Percentiles rank a stretch among this genome's conserved stretches.
Evolutionary conservation across 2,329 filamentous ascomycete genomes (phyloP).

Genomic region (Lachnellula arida): DNA sequence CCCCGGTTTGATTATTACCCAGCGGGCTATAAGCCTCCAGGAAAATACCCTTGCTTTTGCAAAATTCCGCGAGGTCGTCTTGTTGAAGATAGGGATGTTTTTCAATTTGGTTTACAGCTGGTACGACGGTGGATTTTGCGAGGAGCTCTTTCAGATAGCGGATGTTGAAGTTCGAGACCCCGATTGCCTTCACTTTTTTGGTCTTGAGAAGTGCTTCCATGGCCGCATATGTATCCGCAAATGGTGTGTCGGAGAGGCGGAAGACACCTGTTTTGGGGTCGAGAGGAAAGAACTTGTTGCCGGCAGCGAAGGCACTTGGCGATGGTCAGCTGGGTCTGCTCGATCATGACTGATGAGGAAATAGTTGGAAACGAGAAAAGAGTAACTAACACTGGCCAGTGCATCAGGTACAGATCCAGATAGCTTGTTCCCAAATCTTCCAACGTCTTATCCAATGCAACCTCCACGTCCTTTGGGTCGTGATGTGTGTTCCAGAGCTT

Average conservation of each 20-base stretch:
- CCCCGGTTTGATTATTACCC: slow-evolving; percentile 33
- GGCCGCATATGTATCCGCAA: slow-evolving; percentile 29
- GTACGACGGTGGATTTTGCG: slow-evolving; percentile 38
- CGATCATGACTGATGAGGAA: no score
- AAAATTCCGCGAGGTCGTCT: slow-evolving; percentile 43
- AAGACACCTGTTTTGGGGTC: slow-evolving; percentile 12
- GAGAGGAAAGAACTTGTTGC: slow-evolving; percentile 9
- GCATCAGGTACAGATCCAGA: slow-evolving; percentile 35
- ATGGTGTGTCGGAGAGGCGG: slow-evolving; percentile 5
- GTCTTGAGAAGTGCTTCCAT: slow-evolving; percentile 36
- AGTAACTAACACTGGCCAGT: slow-evolving; percentile 21
- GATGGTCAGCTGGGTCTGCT: not conserved
- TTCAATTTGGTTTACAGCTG: slow-evolving; percentile 53
- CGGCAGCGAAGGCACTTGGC: slow-evolving; percentile 6
- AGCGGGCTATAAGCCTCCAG: slow-evolving; percentile 44
- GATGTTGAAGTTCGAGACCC: slow-evolving; percentile 47
- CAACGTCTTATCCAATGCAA: slow-evolving; percentile 28
- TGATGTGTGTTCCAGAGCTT: slow-evolving; percentile 53
- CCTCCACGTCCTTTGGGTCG: slow-evolving; percentile 25
- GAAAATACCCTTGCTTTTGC: slow-evolving; percentile 42
- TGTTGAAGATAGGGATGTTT: slow-evolving; percentile 63
- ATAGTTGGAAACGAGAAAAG: not conserved
- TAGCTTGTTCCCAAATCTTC: slow-evolving; percentile 34
- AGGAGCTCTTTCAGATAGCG: slow-evolving; percentile 38
- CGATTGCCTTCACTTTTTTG: slow-evolving; percentile 41